A percentile compares a stretch with the other conserved stretches of the same genome.
These are phyloP conservation scores for Microcos paniculata DNA, from an alignment of 345 rosid species.

Conservation along the genomic window DNA sequence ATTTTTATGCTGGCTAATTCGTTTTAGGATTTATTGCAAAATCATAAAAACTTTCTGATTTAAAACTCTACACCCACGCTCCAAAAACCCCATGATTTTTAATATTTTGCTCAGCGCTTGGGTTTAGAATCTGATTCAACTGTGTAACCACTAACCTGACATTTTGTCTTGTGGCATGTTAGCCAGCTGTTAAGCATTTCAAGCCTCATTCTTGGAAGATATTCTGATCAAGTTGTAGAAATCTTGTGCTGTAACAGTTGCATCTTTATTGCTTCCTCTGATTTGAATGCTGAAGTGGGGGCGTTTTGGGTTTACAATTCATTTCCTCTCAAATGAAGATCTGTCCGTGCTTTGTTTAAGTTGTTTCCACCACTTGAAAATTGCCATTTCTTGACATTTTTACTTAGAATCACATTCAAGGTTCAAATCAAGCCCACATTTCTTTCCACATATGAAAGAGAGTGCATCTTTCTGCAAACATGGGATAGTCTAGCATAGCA, in stretches of 20 bases:
- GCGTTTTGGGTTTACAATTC: not conserved
- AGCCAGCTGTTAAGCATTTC: conserved; percentile 6
- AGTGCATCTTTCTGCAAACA: not conserved
- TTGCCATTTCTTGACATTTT: not conserved
- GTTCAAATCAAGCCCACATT: not conserved
- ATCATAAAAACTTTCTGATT: conserved; percentile 13
- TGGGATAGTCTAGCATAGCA: not conserved
- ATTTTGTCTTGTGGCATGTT: conserved; percentile 6
- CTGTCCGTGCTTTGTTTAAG: not conserved
- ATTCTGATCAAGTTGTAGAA: not conserved
- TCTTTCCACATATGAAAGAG: not conserved
- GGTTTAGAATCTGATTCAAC: not conserved
- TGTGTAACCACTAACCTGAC: not conserved
- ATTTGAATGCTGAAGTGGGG: not conserved
- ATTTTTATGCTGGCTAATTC: conserved; percentile 41
- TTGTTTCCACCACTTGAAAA: not conserved
- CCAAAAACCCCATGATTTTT: conserved; percentile 11
- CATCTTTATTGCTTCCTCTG: not conserved
- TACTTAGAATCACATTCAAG: not conserved
- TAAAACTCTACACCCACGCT: not conserved
- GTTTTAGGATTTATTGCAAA: conserved; percentile 23
- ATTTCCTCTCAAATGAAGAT: not conserved
- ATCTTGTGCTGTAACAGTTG: not conserved
- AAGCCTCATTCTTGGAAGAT: not conserved
- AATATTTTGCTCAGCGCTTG: not conserved